A percentile compares a stretch with the other conserved stretches of the same genome.
Evolutionary conservation across 495 filamentous ascomycete genomes (phyloP).

Genomic region (Neurospora discreta): DNA sequence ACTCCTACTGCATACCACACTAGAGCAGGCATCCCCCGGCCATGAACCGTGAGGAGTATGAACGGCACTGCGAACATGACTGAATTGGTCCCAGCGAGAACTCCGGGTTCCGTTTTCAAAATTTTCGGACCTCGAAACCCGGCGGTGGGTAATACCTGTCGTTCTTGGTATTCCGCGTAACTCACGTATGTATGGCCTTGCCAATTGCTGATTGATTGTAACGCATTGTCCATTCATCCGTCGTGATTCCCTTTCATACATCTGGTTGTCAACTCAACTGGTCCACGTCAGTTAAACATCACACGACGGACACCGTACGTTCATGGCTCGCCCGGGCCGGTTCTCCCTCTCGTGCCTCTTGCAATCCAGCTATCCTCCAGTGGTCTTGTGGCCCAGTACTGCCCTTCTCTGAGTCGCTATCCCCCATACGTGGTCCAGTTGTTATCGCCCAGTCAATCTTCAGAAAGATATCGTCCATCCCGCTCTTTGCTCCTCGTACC

Average conservation of each 20-base stretch:
- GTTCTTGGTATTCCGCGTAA: background rate
- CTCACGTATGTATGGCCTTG: background rate
- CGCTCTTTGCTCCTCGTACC: background rate
- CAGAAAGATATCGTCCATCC: background rate
- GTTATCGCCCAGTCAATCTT: background rate
- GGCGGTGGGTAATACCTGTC: background rate
- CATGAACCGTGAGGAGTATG: background rate
- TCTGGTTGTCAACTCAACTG: background rate
- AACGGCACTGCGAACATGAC: background rate
- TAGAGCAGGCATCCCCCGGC: background rate
- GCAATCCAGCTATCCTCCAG: background rate
- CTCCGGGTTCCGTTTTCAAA: background rate
- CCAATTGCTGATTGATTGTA: background rate
- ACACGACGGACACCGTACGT: background rate
- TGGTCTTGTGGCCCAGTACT: background rate
- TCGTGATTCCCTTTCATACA: background rate
- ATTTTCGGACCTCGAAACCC: background rate
- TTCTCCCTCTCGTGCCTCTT: background rate
- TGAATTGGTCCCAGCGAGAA: background rate
- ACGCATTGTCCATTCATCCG: background rate
- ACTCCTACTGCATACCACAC: background rate
- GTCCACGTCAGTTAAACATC: background rate
- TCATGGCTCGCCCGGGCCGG: background rate
- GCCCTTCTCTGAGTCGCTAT: background rate
- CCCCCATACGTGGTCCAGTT: background rate